Conservation (phyloP, 495 filamentous ascomycete species). For the Rostrohypoxylon terebratum region DNA sequence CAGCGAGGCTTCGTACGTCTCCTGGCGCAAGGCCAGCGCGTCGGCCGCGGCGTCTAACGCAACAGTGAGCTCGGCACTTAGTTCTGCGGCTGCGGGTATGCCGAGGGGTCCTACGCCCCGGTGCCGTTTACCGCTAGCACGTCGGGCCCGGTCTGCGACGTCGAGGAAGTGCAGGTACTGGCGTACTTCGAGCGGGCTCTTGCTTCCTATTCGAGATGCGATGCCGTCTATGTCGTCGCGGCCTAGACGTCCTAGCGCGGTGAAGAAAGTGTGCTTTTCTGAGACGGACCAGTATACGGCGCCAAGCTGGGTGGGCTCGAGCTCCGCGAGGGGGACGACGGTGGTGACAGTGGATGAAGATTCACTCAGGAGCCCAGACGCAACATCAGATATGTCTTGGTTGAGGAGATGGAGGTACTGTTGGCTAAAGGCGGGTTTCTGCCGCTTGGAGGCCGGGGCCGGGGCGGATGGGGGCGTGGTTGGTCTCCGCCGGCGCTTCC, state of each 20-base stretch:
- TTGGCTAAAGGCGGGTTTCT: constrained; percentile 57
- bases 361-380: constrained; percentile 45
- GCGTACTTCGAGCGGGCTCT: constrained; percentile 78
- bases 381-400: constrained; percentile 61
- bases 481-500: constrained; percentile 28
- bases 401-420: constrained; percentile 72
- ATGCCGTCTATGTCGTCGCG: constrained; percentile 70
- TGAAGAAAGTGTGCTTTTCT: constrained; percentile 80
- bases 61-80: constrained; percentile 71
- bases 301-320: constrained; percentile 69
- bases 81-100: constrained; percentile 77
- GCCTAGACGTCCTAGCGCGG: constrained; percentile 70
- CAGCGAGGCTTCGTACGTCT: constrained; percentile 62
- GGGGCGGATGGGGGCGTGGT: not conserved
- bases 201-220: constrained; percentile 72
- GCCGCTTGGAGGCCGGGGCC: constrained; percentile 48
- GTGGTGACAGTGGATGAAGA: not conserved
- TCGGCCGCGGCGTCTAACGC: constrained; percentile 78
- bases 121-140: constrained; percentile 38
- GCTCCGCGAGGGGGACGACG: not conserved
- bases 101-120: constrained; percentile 55
- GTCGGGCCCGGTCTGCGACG: constrained; percentile 53
- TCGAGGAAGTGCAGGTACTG: constrained; percentile 74
- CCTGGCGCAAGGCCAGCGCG: constrained; percentile 67
- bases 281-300: constrained; percentile 72